Evolutionary conservation across 306 rosid species (phyloP).

Genomic region (Trichosanthes cucumerina): DNA sequence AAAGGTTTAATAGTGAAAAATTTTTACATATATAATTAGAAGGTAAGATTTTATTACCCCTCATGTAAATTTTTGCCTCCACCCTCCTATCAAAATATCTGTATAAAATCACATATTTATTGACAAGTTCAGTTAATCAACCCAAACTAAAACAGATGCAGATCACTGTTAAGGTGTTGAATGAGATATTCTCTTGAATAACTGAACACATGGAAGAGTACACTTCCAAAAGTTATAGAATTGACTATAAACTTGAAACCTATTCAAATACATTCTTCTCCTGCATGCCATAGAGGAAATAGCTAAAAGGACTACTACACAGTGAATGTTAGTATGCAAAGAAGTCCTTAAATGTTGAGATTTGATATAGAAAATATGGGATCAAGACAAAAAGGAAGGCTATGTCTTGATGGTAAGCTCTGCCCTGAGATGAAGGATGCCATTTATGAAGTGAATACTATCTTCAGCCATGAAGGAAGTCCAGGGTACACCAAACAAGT

Average conservation of each 20-base stretch:
- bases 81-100: too few species aligned
- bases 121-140: background rate
- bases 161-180: background rate
- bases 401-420: constrained; percentile 70
- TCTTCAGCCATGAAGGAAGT: constrained; percentile 76
- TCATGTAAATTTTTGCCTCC: too few species aligned
- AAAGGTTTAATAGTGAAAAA: too few species aligned
- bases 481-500: constrained; percentile 82
- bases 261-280: background rate
- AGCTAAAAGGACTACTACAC: background rate
- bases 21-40: too few species aligned
- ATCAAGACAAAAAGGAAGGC: background rate
- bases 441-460: constrained; percentile 68
- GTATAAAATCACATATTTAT: too few species aligned
- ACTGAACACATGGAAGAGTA: background rate
- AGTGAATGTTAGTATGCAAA: background rate
- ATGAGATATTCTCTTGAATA: background rate
- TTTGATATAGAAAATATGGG: background rate
- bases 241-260: background rate
- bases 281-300: background rate
- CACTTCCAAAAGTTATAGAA: background rate
- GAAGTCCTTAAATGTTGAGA: background rate
- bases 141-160: background rate
- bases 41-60: too few species aligned
- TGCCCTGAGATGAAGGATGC: constrained; percentile 82